Evolutionary conservation across 345 rosid genomes (phyloP), one percentile per base, ranked within the genome.

Genomic region (Populus tremula): DNA sequence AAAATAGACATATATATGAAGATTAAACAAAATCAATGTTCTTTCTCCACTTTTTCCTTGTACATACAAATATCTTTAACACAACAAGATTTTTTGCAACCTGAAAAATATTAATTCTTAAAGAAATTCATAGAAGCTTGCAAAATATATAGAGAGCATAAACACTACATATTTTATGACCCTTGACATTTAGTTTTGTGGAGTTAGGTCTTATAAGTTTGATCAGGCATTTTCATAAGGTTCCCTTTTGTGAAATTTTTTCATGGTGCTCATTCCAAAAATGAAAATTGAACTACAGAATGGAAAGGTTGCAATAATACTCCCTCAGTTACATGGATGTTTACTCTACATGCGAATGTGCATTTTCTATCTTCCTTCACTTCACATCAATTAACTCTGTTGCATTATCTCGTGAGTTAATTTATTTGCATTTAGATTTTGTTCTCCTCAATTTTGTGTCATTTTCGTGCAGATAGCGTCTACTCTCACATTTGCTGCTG

Each of bases 401-500:
- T 2, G 8, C 45, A 16, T 18, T 76, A 27, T 45, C 39, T 35
- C 1, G 25, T 23, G 29, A 39, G 39, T 20, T 54, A 21, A 49
- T 8, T 54, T 17, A 25, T 71, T 63, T 45, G 16, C 27, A 21
- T 21, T 21, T 49, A 29, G 77, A 17, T 47, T 66, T 13, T 35
- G 0, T 2, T 41, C 76, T 68, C 61, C 17, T 69, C 61, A 76
- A 76, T 25, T 18, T 45, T 41, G 21, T 73, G 17, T 38, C 25
- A 41, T 43, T 67, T 17, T 36, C 70, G 36, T 85, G 87, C 90
- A 92, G 96, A 85, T 92, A 74, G 88, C 90, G 54, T 92, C 96
- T 70, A 90, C 91, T 12, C 88, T 92, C 61, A 85, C 81, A n/a
- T 92, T 89, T 78, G 92, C 96, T 9, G 96, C 96, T 45, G 96